Evolutionary conservation across 306 rosid species (phyloP), one percentile per base, ranked within the genome.

Genomic region (Oxytropis ochrocephala): DNA sequence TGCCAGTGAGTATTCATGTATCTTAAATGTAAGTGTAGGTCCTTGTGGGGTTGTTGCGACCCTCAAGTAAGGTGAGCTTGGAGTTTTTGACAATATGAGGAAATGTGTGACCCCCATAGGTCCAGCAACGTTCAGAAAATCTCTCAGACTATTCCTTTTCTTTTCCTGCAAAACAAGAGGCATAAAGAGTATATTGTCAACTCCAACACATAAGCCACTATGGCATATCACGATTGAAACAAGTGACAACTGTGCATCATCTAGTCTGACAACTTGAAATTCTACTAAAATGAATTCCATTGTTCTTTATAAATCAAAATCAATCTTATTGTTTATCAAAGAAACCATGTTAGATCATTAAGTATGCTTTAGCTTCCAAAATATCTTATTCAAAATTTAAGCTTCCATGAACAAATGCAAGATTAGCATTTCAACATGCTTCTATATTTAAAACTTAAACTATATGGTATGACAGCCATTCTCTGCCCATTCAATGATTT

Each of bases 31-130:
- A 69, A 91, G 96, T 67, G 99, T 91, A 11, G 97, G 96, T 12
- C 99, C 99, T 78, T 91, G 99, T 14, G 99, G 97, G 29, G 97
- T 86, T 64, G 89, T 91, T 43, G 89, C 99, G 35, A 91, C 97
- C 75, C 95, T 89, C 82, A 91, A 74, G 80, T 87, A 89, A 4
- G 98, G 88, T 5, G 89, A 72, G 39, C 85, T 17, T 46, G 81
- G 73, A 69, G 99, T 91, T 86, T 95, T 95, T 19, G 99, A 91
- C 80, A 95, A 72, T 33, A 95, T 87, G 84, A 95, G 88, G 79
- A 95, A 95, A 79, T 95, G 99, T 0, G 99, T 87, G 47, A 91
- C 97, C 52, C 99, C 97, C 92, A 89, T 85, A 13, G 99, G 97
- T 55, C 97, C 99, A 65, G 99, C 92, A 79, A 91, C 89, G 50